Evolutionary conservation across 2,329 filamentous ascomycete genomes (phyloP), one percentile per base, ranked within the genome.

Genomic region (Chlorencoelia australis): DNA sequence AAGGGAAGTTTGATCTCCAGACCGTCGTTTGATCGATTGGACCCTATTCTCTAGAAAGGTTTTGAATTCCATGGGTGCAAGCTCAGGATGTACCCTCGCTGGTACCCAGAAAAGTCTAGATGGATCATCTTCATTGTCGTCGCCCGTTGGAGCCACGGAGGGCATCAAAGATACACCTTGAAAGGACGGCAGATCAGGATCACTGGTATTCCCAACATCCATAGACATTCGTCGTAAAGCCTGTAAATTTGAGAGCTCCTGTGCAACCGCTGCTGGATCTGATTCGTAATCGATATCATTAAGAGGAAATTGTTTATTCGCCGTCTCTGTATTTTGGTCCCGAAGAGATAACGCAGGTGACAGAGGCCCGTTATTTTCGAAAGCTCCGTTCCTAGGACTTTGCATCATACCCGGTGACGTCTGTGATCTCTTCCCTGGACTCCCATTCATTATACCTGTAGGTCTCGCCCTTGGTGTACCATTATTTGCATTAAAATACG

Each of bases 21-120:
- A 94, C 50, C 84, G 75, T 47, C 88, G 72, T 57, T 86, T 80
- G 50, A 96, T 94, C 22, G 84, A 81, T 49, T 94, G 83, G 9
- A 95, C 85, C 54, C 88, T 79, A 44, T 88, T 93, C 53, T 98
- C 89, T 2, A 98, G 72, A 49, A 96, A 98, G 1, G 82, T 89
- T 60, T 94, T 95, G 68, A 96, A 98, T 50, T 95, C 91, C 54
- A 83, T 87, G 1, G 91, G 91, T 3, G 91, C 91, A 32, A 98
- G 68, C 60, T 98, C 91, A 1, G 91, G 91, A 52, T 98, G 91
- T 18, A 98, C 72, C 40, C 87, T 77, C 16, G 91, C 91, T 4
- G 91, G 91, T 5, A 98, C 91, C 91, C 91, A 98, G 47, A 96
- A 83, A 41, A 96, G 64, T 44, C 87, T 75, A 2, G 88, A 87